Percentiles rank a stretch among this genome's conserved stretches.
These are phyloP conservation scores for Camellia sinensis DNA, from an alignment of 148 eudicot species.

Conservation along the genomic window DNA sequence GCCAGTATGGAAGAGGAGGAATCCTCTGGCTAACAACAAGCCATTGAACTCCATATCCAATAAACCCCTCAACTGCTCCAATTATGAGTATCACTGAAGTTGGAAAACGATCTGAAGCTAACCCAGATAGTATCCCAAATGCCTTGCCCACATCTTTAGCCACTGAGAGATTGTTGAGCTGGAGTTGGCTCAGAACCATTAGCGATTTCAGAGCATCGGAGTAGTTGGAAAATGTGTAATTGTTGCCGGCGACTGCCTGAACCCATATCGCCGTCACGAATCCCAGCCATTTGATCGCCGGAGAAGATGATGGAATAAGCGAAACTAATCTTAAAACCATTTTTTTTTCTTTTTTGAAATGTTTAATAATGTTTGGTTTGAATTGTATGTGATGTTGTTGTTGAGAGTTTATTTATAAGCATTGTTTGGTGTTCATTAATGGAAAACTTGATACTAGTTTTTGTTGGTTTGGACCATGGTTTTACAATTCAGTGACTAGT, in stretches of 20 bases:
- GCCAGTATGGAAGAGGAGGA: conserved; percentile 51
- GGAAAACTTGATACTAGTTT: background rate
- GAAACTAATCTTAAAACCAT: background rate
- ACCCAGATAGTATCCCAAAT: conserved; percentile 56
- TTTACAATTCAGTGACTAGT: background rate
- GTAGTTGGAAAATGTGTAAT: conserved; percentile 59
- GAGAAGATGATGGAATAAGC: conserved; percentile 25
- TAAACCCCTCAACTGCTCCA: conserved; percentile 46
- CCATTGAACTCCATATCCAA: conserved; percentile 47
- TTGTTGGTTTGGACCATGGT: background rate
- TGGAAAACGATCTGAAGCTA: conserved; percentile 45
- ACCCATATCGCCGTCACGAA: conserved; percentile 64
- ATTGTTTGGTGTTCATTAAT: background rate
- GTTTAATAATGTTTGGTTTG: background rate
- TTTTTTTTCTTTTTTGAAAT: background rate
- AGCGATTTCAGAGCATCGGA: conserved; percentile 55
- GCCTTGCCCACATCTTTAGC: conserved; percentile 62
- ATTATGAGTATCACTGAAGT: conserved; percentile 41
- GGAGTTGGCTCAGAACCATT: conserved; percentile 49
- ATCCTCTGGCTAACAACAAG: conserved; percentile 37
- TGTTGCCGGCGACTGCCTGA: conserved; percentile 54
- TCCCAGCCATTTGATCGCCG: conserved; percentile 62
- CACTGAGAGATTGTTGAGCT: conserved; percentile 58
- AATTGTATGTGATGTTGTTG: background rate
- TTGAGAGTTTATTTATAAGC: background rate